Evolutionary conservation across 805 yeast species (phyloP).

Genomic region (Candida germanica): DNA sequence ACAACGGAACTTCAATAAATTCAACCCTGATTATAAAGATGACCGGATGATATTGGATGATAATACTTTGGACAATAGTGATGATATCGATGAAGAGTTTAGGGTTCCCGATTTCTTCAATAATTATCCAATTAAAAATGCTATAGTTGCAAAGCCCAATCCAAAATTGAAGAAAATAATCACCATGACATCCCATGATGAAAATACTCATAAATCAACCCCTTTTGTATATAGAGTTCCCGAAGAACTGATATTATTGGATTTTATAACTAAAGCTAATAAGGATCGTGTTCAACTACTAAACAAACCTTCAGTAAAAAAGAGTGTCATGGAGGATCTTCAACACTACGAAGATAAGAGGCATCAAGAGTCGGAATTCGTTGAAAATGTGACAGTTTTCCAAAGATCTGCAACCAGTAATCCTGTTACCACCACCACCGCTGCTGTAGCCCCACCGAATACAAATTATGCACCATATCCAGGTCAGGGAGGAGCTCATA

Average conservation of each 20-base stretch:
- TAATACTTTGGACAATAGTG: conserved; percentile 13
- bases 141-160: conserved; percentile 20
- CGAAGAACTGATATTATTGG: conserved; percentile 64
- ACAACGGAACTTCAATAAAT: conserved; percentile 19
- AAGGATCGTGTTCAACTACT: conserved; percentile 17
- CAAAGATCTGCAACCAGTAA: not conserved
- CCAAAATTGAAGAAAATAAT: conserved; percentile 16
- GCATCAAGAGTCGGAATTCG: conserved; percentile 10
- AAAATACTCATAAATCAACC: conserved; percentile 16
- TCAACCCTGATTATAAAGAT: conserved; percentile 11
- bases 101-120: conserved; percentile 28
- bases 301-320: not conserved
- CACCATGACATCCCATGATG: conserved; percentile 16
- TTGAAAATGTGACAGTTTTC: conserved; percentile 7
- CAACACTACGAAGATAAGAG: conserved; percentile 22
- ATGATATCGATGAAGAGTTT: conserved; percentile 21
- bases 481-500: no score
- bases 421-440: no score
- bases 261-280: conserved; percentile 59
- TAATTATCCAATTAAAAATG: conserved; percentile 17
- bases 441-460: no score
- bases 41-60: conserved; percentile 8
- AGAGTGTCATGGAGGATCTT: conserved; percentile 16
- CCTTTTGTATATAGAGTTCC: conserved; percentile 62
- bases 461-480: no score